phyloP scores from a whole-genome alignment of 495 filamentous ascomycete genomes.

The Tricharina praecox region DNA sequence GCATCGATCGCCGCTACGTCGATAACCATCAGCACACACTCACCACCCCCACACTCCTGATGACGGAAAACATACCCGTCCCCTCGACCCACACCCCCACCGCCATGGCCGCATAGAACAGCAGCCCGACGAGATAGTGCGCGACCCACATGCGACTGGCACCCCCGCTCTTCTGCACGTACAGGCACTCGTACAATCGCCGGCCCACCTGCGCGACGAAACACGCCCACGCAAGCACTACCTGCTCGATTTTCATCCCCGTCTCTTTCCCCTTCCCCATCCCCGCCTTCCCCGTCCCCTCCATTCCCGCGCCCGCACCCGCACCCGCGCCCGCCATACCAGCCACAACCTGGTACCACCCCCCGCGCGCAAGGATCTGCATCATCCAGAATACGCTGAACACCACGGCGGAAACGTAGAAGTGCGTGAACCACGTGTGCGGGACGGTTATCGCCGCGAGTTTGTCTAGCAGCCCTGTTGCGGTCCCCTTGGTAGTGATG shows the following conservation, averaged over 20 bases:
- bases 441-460: constrained; percentile 47
- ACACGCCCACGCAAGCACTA: constrained; percentile 48
- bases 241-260: constrained; percentile 46
- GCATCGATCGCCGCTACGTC: constrained; percentile 15
- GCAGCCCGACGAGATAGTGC: constrained; percentile 63
- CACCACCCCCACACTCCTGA: too few species aligned
- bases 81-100: constrained; percentile 80
- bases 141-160: constrained; percentile 63
- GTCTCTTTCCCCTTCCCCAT: too few species aligned
- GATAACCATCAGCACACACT: too few species aligned
- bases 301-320: too few species aligned
- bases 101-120: constrained; percentile 55
- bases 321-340: too few species aligned
- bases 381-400: constrained; percentile 60
- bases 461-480: constrained; percentile 36
- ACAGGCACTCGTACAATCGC: constrained; percentile 54
- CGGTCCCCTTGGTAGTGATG: constrained; percentile 26
- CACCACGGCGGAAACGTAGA: constrained; percentile 38
- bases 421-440: constrained; percentile 73
- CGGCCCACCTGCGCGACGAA: constrained; percentile 58
- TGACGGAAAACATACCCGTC: too few species aligned
- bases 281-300: constrained; percentile 16
- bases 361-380: constrained; percentile 46
- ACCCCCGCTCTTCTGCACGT: constrained; percentile 43
- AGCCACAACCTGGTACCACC: constrained; percentile 32